Evolutionary conservation across 139 green algal genomes (phyloP).

Genomic region (Chlorella sp.): DNA sequence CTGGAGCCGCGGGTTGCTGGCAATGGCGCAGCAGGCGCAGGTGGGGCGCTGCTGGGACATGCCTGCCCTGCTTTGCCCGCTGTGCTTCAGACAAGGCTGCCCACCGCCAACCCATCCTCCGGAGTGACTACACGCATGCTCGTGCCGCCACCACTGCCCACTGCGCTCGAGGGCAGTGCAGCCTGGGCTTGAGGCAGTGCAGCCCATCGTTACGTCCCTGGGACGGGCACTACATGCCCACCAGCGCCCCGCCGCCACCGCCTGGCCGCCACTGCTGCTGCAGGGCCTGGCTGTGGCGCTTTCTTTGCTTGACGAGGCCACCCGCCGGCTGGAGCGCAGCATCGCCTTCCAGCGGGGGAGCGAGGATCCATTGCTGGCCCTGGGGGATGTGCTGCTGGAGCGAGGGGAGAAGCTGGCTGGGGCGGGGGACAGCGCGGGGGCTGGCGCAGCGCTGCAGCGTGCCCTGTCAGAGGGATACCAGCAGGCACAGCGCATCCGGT

Average conservation of each 20-base stretch:
- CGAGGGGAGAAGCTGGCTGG: constrained; percentile 54
- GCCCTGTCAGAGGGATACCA: constrained; percentile 73
- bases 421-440: background rate
- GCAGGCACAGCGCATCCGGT: constrained; percentile 64
- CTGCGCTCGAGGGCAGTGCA: too few relatives aligned
- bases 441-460: constrained; percentile 8
- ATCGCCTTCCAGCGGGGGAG: constrained; percentile 65
- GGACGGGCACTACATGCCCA: too few relatives aligned
- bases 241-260: background rate
- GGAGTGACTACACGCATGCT: background rate
- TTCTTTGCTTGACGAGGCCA: constrained; percentile 64
- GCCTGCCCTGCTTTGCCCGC: background rate
- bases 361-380: constrained; percentile 59
- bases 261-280: background rate
- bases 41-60: background rate
- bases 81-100: background rate
- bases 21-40: constrained; percentile 37
- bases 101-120: background rate
- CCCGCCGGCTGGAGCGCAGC: constrained; percentile 48
- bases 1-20: constrained; percentile 75
- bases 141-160: background rate
- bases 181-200: too few relatives aligned
- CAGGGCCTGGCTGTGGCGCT: constrained; percentile 36
- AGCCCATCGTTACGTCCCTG: too few relatives aligned
- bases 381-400: constrained; percentile 73